These are phyloP conservation scores for Penicillium cosmopolitanum DNA, from an alignment of 495 filamentous ascomycete species.

Conservation along the genomic window DNA sequence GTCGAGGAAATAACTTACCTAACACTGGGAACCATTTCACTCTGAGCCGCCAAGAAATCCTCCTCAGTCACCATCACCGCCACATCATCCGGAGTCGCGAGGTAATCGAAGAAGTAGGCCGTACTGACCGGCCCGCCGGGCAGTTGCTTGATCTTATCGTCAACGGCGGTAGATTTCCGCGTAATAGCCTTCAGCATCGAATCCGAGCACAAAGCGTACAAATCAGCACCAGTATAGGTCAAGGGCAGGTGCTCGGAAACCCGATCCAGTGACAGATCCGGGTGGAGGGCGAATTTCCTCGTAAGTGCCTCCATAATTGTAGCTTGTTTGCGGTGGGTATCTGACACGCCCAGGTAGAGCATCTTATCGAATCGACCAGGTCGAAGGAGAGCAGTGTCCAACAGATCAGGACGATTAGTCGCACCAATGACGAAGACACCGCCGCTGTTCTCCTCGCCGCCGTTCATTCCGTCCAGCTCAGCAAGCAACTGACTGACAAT, in stretches of 20 bases:
- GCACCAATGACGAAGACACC: conserved; percentile 98
- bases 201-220: conserved; percentile 96
- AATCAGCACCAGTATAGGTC: conserved; percentile 95
- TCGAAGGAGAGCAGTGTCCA: conserved; percentile 87
- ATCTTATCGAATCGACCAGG: conserved; percentile 98
- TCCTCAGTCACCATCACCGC: conserved; percentile 83
- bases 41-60: conserved; percentile 80
- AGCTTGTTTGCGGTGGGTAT: conserved; percentile 95
- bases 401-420: conserved; percentile 90
- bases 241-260: conserved; percentile 83
- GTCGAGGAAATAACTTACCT: conserved; percentile 48
- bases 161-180: conserved; percentile 80
- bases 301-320: conserved; percentile 94
- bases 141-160: conserved; percentile 72
- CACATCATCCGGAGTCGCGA: conserved; percentile 79
- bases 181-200: conserved; percentile 99
- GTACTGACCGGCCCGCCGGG: conserved; percentile 68
- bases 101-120: conserved; percentile 93
- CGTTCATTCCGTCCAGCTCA: conserved; percentile 96
- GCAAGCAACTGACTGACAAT: conserved; percentile 96
- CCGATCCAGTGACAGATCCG: conserved; percentile 69
- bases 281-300: conserved; percentile 85
- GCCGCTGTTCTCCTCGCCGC: conserved; percentile 79
- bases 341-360: conserved; percentile 94
- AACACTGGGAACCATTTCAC: conserved; percentile 89